A percentile compares a stretch with the other conserved stretches of the same genome.
phyloP scores from a whole-genome alignment of 1,284 basidiomycete genomes.

The Leucoagaricus sp. region DNA sequence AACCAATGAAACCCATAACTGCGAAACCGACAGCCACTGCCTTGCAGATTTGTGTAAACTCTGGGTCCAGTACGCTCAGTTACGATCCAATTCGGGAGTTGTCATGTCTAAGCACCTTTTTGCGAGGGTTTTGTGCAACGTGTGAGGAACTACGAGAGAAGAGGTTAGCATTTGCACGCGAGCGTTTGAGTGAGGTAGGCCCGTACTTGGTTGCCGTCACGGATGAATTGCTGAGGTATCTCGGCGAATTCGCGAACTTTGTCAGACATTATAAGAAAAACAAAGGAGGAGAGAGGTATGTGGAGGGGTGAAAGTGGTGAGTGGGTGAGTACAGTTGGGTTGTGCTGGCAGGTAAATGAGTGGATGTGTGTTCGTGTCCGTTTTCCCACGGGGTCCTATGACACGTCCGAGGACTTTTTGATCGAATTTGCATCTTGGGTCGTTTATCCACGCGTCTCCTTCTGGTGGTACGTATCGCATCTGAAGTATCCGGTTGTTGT shows the following conservation, averaged over 20 bases:
- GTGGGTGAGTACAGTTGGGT: slow-evolving; percentile 20
- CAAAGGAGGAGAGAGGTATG: slow-evolving; percentile 21
- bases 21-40: slow-evolving; percentile 94
- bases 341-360: slow-evolving; percentile 12
- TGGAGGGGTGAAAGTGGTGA: slow-evolving; percentile 21
- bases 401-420: slow-evolving; percentile 23
- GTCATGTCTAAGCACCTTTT: slow-evolving; percentile 67
- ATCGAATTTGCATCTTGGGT: background rate
- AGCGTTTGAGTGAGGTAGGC: background rate
- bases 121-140: slow-evolving; percentile 97
- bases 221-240: slow-evolving; percentile 89
- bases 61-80: slow-evolving; percentile 46
- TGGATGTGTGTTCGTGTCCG: slow-evolving; percentile 15
- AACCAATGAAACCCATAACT: slow-evolving; percentile 98
- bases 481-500: background rate
- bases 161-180: slow-evolving; percentile 16
- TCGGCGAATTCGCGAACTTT: slow-evolving; percentile 91
- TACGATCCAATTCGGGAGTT: background rate
- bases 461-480: background rate
- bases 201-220: slow-evolving; percentile 90
- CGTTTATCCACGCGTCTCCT: slow-evolving; percentile 1
- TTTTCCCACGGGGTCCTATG: slow-evolving; percentile 29
- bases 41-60: slow-evolving; percentile 90
- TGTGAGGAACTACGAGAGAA: slow-evolving; percentile 79
- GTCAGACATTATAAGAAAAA: slow-evolving; percentile 72